Conservation (phyloP, 2,329 filamentous ascomycete species). For the Pyricularia sp. region DNA sequence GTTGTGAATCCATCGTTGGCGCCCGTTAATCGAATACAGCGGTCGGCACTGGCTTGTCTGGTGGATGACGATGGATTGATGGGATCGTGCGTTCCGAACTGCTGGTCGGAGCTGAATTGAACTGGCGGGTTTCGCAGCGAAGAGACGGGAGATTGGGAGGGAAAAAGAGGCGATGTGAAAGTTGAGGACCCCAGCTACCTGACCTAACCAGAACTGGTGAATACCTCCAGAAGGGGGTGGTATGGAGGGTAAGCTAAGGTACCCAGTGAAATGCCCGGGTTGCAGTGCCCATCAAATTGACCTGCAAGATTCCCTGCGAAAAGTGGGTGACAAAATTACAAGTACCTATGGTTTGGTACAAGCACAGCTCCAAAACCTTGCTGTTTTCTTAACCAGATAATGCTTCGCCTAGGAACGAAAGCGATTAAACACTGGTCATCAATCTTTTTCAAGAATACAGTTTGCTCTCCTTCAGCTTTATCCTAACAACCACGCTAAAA, state of each 20-base stretch:
- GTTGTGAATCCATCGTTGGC: slow-evolving; percentile 41
- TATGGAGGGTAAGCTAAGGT: background rate
- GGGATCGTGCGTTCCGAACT: slow-evolving; percentile 1
- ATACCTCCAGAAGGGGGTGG: background rate
- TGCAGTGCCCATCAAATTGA: background rate
- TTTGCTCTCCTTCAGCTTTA: background rate
- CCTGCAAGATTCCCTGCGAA: background rate
- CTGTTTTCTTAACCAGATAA: background rate
- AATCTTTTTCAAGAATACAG: background rate
- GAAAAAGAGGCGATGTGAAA: slow-evolving; percentile 3
- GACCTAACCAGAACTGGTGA: background rate
- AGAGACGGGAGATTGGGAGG: slow-evolving; percentile 2
- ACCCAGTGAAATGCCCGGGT: background rate
- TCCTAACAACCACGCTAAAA: background rate
- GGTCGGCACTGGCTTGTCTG: slow-evolving; percentile 4
- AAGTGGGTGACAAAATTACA: background rate
- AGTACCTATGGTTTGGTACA: background rate
- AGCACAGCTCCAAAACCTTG: background rate
- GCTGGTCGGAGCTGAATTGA: background rate
- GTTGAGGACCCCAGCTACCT: background rate
- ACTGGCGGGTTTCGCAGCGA: slow-evolving; percentile 1
- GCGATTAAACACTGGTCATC: background rate
- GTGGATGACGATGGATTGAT: slow-evolving; percentile 9
- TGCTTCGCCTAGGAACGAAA: background rate
- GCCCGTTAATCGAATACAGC: slow-evolving; percentile 4